Evolutionary conservation across 2,329 filamentous ascomycete genomes (phyloP).

Genomic region (Capronia coronata): DNA sequence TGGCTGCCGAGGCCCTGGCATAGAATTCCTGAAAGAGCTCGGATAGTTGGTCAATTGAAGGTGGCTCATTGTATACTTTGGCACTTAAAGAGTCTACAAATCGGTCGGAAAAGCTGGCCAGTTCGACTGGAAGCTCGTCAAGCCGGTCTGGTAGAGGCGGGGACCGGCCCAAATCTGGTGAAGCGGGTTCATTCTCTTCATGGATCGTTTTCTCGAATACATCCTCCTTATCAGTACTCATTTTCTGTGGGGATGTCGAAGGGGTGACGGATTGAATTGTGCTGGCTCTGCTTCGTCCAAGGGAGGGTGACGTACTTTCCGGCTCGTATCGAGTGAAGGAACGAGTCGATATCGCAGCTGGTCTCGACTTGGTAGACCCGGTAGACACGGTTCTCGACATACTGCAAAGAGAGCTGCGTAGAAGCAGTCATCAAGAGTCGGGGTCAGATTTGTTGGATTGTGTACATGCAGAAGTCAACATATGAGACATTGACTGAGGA

Average conservation of each 20-base stretch:
- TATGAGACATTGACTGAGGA: conserved; percentile 23
- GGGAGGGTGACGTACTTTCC: conserved; percentile 24
- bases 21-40: conserved; percentile 96
- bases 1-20: conserved; percentile 67
- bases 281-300: conserved; percentile 28
- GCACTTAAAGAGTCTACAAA: conserved; percentile 87
- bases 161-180: conserved; percentile 30
- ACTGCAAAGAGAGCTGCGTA: conserved; percentile 53
- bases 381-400: conserved; percentile 21
- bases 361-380: conserved; percentile 30
- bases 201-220: conserved; percentile 41
- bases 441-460: background rate
- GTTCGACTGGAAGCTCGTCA: conserved; percentile 87
- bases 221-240: conserved; percentile 32
- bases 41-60: conserved; percentile 74
- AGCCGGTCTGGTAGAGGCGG: conserved; percentile 57
- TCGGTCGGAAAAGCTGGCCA: conserved; percentile 81
- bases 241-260: conserved; percentile 24
- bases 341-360: conserved; percentile 33
- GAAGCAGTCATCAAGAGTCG: conserved; percentile 24
- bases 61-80: conserved; percentile 76
- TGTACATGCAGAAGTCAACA: background rate
- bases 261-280: conserved; percentile 19
- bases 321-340: conserved; percentile 37
- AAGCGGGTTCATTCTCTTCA: conserved; percentile 30